Evolutionary conservation across 2,329 filamentous ascomycete species (phyloP).

Genomic region (Microcyclospora pomicola): DNA sequence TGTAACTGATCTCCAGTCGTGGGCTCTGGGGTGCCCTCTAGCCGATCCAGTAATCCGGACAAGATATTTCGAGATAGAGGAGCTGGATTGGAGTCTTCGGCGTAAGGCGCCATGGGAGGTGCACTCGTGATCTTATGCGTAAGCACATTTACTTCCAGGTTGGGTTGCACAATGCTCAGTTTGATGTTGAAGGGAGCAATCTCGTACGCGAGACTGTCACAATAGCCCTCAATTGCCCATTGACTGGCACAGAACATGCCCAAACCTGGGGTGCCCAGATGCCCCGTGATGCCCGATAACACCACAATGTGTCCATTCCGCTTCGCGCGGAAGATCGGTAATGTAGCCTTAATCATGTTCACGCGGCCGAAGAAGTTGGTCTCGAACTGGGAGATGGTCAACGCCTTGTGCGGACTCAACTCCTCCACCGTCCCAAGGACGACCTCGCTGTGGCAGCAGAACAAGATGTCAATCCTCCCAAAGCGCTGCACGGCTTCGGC

Average conservation of each 20-base stretch:
- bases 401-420: slow-evolving; percentile 57
- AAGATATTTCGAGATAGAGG: slow-evolving; percentile 76
- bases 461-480: slow-evolving; percentile 73
- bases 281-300: slow-evolving; percentile 77
- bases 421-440: slow-evolving; percentile 88
- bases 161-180: slow-evolving; percentile 88
- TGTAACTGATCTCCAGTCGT: slow-evolving; percentile 33
- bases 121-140: slow-evolving; percentile 79
- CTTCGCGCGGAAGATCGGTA: slow-evolving; percentile 67
- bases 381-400: slow-evolving; percentile 86
- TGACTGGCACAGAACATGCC: slow-evolving; percentile 83
- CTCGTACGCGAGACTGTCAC: slow-evolving; percentile 87
- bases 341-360: slow-evolving; percentile 81
- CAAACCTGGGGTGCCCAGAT: slow-evolving; percentile 84
- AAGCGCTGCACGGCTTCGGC: slow-evolving; percentile 77
- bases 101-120: slow-evolving; percentile 59
- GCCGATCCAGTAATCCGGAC: slow-evolving; percentile 59
- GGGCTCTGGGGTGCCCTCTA: slow-evolving; percentile 32
- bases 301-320: slow-evolving; percentile 82
- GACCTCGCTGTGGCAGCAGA: slow-evolving; percentile 82
- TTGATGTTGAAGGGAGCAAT: slow-evolving; percentile 92
- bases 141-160: slow-evolving; percentile 78
- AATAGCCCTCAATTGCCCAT: slow-evolving; percentile 92
- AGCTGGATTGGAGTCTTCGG: slow-evolving; percentile 56
- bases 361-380: slow-evolving; percentile 89